These are phyloP conservation scores for Pseudocercospora fijiensis DNA, from an alignment of 2,329 filamentous ascomycete genomes.

Conservation along the genomic window DNA sequence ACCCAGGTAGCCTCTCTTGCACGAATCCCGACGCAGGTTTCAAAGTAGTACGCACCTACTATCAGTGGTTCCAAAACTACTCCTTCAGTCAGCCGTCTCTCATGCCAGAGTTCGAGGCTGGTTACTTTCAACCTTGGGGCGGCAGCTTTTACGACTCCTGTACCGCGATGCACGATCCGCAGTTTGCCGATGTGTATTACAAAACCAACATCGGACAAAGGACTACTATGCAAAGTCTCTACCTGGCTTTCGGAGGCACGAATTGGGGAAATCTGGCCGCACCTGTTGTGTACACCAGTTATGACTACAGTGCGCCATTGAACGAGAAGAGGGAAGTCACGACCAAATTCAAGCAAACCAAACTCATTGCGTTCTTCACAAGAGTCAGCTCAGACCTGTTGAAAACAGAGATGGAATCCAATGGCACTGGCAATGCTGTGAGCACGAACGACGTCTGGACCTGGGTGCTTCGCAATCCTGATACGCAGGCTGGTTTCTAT, in stretches of 20 bases:
- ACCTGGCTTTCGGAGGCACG: conserved; percentile 64
- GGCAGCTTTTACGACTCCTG: conserved; percentile 52
- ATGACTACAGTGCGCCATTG: conserved; percentile 64
- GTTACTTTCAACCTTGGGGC: conserved; percentile 62
- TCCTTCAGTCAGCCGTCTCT: conserved; percentile 52
- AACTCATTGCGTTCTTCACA: conserved; percentile 61
- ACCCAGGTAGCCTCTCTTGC: conserved; percentile 60
- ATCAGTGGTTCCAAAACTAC: conserved; percentile 42
- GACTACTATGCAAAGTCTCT: conserved; percentile 60
- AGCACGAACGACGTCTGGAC: conserved; percentile 53
- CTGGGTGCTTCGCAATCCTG: conserved; percentile 59
- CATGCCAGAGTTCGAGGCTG: conserved; percentile 60
- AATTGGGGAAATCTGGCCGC: conserved; percentile 17
- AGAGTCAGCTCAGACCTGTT: conserved; percentile 58
- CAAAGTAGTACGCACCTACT: conserved; percentile 51
- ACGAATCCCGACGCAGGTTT: conserved; percentile 58
- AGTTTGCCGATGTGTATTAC: conserved; percentile 66
- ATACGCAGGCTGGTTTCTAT: conserved; percentile 60
- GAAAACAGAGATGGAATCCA: conserved; percentile 53
- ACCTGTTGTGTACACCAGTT: conserved; percentile 53
- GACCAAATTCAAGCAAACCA: conserved; percentile 64
- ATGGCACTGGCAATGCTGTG: conserved; percentile 50
- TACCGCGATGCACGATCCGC: conserved; percentile 41
- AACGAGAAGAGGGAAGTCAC: conserved; percentile 59
- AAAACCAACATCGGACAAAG: conserved; percentile 61